Evolutionary conservation across 2,329 filamentous ascomycete species (phyloP), one percentile per base, ranked within the genome.

Genomic region (Fusarium anthophilum): DNA sequence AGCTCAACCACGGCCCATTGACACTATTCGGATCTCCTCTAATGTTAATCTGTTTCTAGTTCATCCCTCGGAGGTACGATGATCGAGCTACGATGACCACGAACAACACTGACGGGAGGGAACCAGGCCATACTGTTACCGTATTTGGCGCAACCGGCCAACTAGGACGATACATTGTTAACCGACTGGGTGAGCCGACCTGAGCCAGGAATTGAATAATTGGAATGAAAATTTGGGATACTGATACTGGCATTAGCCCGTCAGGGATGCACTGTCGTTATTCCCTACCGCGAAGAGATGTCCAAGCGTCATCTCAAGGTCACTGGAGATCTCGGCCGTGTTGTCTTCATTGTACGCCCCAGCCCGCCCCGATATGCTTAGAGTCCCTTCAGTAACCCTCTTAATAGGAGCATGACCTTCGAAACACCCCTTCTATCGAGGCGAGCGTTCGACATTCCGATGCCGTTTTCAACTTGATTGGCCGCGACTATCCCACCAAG

Each of bases 141-240:
- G 96, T 99, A 79, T 99, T 99, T 85, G 96, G 96, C 85, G 96
- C 96, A 80, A 98, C 95, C 71, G 96, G 96, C 75, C 96, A 97
- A 83, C 87, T 99, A 63, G 96, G 96, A 81, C 92, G 96, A 82
- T 99, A 99, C 84, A 97, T 99, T 81, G 96, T 99, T 81, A 98
- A 98, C 86, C 91, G 94, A 83, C 89, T 99, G 81, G 95, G 95
- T 89, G 82, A 75, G 84, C 70, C 30, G 37, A 47, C 50, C 55
- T 45, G 10, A 62, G 18, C 14, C 35, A 48, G 39, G 26, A 61
- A 28, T 26, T 35, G 37, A 22, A 44, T 58, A 22, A 8, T 17
- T 37, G 57, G 57, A n/a, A 60, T n/a, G 41, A n/a, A 28, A 14
- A 41, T 41, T 62, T 35, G 26, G n/a, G 38, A 55, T 57, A 50